A percentile compares a stretch with the other conserved stretches of the same genome.
Evolutionary conservation across 495 filamentous ascomycete genomes (phyloP).

Genomic region (Penicillium crystallinum): DNA sequence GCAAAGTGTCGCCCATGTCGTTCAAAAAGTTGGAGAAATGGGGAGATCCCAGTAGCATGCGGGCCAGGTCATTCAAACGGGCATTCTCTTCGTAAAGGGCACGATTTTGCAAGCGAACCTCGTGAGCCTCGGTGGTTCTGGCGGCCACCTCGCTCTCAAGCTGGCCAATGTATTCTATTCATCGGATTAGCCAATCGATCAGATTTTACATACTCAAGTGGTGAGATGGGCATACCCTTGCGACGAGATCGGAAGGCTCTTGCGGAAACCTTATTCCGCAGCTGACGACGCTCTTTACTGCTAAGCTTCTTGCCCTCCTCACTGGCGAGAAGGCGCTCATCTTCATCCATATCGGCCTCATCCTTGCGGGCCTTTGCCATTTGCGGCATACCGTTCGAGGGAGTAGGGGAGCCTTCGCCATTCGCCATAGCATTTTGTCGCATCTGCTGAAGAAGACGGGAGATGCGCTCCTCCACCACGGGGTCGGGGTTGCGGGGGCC

Average conservation of each 20-base stretch:
- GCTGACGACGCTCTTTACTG: conserved; percentile 87
- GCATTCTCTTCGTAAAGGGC: conserved; percentile 73
- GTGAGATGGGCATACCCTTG: conserved; percentile 65
- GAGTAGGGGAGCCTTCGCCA: conserved; percentile 45
- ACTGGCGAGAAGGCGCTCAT: conserved; percentile 85
- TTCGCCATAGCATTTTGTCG: conserved; percentile 56
- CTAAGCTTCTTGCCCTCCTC: conserved; percentile 97
- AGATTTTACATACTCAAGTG: background rate
- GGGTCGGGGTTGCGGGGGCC: conserved; percentile 54
- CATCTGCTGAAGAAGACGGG: conserved; percentile 79
- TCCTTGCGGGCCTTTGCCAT: conserved; percentile 72
- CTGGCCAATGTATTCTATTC: conserved; percentile 84
- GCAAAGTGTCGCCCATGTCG: conserved; percentile 54
- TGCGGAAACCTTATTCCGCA: conserved; percentile 97
- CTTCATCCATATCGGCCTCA: conserved; percentile 97
- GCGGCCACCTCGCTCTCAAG: conserved; percentile 79
- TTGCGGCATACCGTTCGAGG: conserved; percentile 39
- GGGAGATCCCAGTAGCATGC: conserved; percentile 79
- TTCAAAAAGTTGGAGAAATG: conserved; percentile 79
- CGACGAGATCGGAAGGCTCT: conserved; percentile 90
- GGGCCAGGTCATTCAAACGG: conserved; percentile 69
- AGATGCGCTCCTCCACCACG: conserved; percentile 78
- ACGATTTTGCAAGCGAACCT: conserved; percentile 67
- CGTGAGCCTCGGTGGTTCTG: conserved; percentile 64
- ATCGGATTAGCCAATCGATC: conserved; percentile 43